Evolutionary conservation across 441 rosid genomes (phyloP), one percentile per base, ranked within the genome.

Genomic region (Erodium trifolium): DNA sequence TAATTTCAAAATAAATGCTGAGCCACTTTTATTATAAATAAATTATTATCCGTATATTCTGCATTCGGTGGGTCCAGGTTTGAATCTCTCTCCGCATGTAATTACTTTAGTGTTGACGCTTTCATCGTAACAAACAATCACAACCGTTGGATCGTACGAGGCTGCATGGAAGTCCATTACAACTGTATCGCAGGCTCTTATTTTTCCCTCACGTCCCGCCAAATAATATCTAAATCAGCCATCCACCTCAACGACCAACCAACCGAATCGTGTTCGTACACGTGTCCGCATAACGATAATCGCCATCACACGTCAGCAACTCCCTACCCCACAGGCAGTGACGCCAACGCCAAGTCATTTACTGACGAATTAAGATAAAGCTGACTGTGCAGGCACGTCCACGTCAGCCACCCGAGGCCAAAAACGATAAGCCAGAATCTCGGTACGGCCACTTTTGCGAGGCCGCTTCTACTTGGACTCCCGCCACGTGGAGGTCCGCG

Each of bases 391-490:
- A 79, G 65, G 71, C 19, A 49, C 72, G 66, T 73, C 90, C 91
- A 86, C 89, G 88, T 86, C 89, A 80, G 27, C 27, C 27, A 23
- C 27, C 27, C 0, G 27, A 23, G 27, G 27, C 27, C 27, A 72
- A 59, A 87, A 83, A 80, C 82, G 89, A 82, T 83, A 63, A 72
- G 77, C 77, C 75, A 75, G 80, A 78, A 68, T 74, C 82, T 76
- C 37, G 71, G 78, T 73, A 73, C 71, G 49, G 74, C 69, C 69
- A 23, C 27, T 23, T 23, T 23, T 23, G 27, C 27, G 27, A 23
- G 2, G 27, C 27, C 47, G 67, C 53, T 71, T 9, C 53, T 64
- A 27, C 68, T n/a, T 14, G 66, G 37, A 37, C 2, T 11, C 5
- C 16, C 34, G 0, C 66, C 71, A 72, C 86, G 78, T 83, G 91